phyloP scores from a whole-genome alignment of 805 yeast genomes.

The Debaryomyces hansenii region DNA sequence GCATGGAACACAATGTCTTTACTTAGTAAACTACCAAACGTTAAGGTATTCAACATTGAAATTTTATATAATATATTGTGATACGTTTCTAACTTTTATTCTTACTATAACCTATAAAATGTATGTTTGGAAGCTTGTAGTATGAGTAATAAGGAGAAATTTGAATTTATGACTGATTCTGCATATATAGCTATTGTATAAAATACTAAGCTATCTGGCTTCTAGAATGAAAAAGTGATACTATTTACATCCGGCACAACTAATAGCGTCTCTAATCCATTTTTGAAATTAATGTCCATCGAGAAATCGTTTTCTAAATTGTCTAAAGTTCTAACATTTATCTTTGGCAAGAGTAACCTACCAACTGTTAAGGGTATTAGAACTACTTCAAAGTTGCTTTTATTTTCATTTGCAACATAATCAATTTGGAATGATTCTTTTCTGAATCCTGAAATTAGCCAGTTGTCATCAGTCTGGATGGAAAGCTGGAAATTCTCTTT shows the following conservation, averaged over 20 bases:
- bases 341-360: conserved; percentile 62
- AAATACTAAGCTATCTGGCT: no score
- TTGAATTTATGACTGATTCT: no score
- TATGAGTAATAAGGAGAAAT: no score
- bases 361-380: conserved; percentile 80
- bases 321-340: conserved; percentile 38
- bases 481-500: conserved; percentile 43
- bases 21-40: no score
- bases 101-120: no score
- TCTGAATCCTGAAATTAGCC: conserved; percentile 79
- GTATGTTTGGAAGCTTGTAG: no score
- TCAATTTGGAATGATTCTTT: conserved; percentile 49
- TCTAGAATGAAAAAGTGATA: conserved; percentile 57
- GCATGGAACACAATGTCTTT: not conserved
- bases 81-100: no score
- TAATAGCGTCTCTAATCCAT: conserved; percentile 65
- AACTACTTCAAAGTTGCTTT: conserved; percentile 36
- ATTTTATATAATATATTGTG: no score
- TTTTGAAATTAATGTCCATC: conserved; percentile 64
- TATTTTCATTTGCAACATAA: conserved; percentile 9
- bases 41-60: no score
- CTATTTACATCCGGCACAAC: conserved; percentile 71
- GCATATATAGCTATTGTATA: no score
- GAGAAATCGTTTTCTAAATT: conserved; percentile 55
- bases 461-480: conserved; percentile 59